These are phyloP conservation scores for Fusarium sp. DNA, from an alignment of 2,329 filamentous ascomycete species.

Conservation along the genomic window DNA sequence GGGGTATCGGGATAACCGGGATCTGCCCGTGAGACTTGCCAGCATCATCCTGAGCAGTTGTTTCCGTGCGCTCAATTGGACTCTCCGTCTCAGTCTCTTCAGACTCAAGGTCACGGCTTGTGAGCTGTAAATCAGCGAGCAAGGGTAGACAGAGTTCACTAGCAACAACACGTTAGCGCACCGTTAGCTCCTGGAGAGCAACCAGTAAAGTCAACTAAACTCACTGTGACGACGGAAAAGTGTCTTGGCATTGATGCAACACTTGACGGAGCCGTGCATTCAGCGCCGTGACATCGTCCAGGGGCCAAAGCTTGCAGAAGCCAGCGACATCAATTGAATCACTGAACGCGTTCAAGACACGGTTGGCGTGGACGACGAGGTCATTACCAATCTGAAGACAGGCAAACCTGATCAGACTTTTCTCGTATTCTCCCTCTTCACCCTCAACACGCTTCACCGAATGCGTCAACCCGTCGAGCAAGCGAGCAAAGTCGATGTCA, in stretches of 20 bases:
- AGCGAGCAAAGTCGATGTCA: conserved; percentile 7
- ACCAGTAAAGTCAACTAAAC: neutral
- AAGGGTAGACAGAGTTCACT: neutral
- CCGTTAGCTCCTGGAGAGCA: neutral
- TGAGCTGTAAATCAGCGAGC: neutral
- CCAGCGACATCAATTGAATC: neutral
- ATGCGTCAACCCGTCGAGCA: conserved; percentile 1
- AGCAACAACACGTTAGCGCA: neutral
- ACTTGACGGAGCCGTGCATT: conserved; percentile 31
- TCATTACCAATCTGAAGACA: conserved; percentile 44
- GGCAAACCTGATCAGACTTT: conserved; percentile 17
- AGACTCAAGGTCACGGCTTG: neutral
- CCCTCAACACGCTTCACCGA: conserved; percentile 10
- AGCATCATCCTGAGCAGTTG: neutral
- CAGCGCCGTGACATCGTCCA: conserved; percentile 31
- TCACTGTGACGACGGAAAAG: conserved; percentile 1
- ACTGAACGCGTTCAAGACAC: neutral
- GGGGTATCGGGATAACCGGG: neutral
- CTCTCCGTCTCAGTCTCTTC: neutral
- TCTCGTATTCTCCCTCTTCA: neutral
- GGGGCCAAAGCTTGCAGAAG: conserved; percentile 35
- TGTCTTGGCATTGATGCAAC: conserved; percentile 19
- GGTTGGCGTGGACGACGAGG: conserved; percentile 37
- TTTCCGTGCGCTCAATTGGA: neutral
- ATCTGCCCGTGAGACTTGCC: neutral